Conservation (phyloP, 2,329 filamentous ascomycete genomes). For the Sporothrix dimorphospora region DNA sequence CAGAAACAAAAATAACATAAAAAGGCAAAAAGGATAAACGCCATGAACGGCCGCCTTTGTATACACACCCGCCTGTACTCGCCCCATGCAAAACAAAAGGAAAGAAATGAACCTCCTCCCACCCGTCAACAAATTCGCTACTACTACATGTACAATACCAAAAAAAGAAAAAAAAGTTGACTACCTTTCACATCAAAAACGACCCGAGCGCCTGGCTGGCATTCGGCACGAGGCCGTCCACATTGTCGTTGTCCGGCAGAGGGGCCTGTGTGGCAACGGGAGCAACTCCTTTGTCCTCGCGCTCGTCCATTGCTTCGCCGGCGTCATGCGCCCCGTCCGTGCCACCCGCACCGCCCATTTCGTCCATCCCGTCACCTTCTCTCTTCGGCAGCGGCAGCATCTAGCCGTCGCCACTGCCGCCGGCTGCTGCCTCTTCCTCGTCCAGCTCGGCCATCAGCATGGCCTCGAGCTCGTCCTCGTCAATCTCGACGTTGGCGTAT, state of each 20-base stretch:
- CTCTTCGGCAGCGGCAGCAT: slow-evolving; percentile 10
- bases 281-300: not conserved
- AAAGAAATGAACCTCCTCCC: not conserved
- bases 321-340: not conserved
- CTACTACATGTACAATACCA: too few species aligned
- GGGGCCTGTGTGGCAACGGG: not conserved
- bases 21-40: slow-evolving; percentile 2
- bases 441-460: slow-evolving; percentile 66
- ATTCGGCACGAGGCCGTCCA: not conserved
- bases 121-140: too few species aligned
- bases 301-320: not conserved
- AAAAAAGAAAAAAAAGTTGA: not conserved
- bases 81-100: not conserved
- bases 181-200: slow-evolving; percentile 11
- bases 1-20: not conserved
- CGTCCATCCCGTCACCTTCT: not conserved
- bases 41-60: slow-evolving; percentile 18
- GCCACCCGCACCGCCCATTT: not conserved
- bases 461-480: slow-evolving; percentile 62
- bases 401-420: slow-evolving; percentile 28
- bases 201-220: slow-evolving; percentile 27
- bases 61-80: not conserved
- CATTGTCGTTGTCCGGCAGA: not conserved
- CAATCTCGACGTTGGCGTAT: slow-evolving; percentile 44
- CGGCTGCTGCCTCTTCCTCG: slow-evolving; percentile 37